phyloP scores from a whole-genome alignment of 306 rosid genomes.

The Corylus americana region DNA sequence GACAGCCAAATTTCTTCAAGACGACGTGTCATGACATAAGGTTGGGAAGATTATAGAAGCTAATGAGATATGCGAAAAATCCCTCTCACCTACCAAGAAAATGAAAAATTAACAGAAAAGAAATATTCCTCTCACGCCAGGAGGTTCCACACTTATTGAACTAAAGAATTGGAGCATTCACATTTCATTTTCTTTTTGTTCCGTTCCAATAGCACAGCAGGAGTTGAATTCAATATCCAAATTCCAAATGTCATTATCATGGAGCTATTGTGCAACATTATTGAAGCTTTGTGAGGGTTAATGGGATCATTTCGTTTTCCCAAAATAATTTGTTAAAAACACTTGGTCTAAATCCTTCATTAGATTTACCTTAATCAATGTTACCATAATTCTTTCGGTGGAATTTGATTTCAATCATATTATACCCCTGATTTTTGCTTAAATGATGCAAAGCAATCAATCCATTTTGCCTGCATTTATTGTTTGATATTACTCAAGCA shows the following conservation, averaged over 20 bases:
- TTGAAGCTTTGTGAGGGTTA: neutral
- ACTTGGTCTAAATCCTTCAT: neutral
- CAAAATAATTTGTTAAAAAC: neutral
- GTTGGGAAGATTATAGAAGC: neutral
- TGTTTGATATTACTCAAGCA: neutral
- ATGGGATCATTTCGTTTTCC: neutral
- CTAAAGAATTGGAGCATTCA: neutral
- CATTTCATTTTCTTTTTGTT: neutral
- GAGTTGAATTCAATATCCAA: neutral
- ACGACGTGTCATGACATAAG: slow-evolving; percentile 14
- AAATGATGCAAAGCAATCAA: neutral
- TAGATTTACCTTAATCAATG: neutral
- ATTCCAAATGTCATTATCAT: neutral
- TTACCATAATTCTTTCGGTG: neutral
- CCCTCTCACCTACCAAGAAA: neutral
- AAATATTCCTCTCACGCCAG: neutral
- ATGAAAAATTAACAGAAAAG: neutral
- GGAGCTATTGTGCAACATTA: neutral
- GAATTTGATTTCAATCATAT: neutral
- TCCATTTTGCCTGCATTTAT: neutral
- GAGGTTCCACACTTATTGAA: neutral
- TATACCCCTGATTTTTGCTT: neutral
- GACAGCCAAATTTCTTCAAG: neutral
- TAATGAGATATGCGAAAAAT: neutral
- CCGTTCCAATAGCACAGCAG: neutral